Conservation (phyloP, 1,139 yeast species). For the Suhomyces kunorum region DNA sequence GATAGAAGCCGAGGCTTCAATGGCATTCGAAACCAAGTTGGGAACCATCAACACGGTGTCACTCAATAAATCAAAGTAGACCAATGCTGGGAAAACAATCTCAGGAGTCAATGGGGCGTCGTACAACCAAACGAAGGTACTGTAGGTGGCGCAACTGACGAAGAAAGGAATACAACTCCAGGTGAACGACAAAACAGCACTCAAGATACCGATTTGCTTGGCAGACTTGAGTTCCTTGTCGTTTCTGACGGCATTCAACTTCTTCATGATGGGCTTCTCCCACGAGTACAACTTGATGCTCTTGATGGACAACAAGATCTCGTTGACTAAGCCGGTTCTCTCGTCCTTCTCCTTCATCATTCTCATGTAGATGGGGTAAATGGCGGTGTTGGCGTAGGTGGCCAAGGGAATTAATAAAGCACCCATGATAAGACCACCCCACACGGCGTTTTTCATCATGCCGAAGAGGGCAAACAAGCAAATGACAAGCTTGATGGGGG, state of each 20-base stretch:
- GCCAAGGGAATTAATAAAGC: constrained; percentile 25
- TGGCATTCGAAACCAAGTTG: constrained; percentile 19
- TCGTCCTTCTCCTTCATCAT: constrained; percentile 29
- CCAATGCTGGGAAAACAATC: constrained; percentile 29
- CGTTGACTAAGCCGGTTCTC: constrained; percentile 29
- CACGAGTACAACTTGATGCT: constrained; percentile 26
- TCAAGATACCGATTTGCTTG: constrained; percentile 22
- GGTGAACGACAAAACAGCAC: constrained; percentile 22
- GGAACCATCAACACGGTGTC: constrained; percentile 29
- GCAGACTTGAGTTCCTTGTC: constrained; percentile 22
- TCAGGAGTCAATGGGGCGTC: constrained; percentile 25
- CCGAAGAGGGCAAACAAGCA: constrained; percentile 25
- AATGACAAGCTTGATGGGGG: constrained; percentile 25
- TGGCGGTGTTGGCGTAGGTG: constrained; percentile 21
- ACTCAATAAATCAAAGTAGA: constrained; percentile 28
- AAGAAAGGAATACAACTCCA: constrained; percentile 29
- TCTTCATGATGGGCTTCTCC: constrained; percentile 26
- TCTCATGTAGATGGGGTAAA: constrained; percentile 21
- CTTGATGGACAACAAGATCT: constrained; percentile 30
- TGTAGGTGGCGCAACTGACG: constrained; percentile 24
- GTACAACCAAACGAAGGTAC: constrained; percentile 19
- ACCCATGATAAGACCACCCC: constrained; percentile 28
- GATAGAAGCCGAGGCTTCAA: constrained; percentile 27
- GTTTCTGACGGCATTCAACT: constrained; percentile 24
- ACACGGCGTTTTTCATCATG: constrained; percentile 28